phyloP scores from a whole-genome alignment of 257 asterid genomes.

The Linaria vulgaris region DNA sequence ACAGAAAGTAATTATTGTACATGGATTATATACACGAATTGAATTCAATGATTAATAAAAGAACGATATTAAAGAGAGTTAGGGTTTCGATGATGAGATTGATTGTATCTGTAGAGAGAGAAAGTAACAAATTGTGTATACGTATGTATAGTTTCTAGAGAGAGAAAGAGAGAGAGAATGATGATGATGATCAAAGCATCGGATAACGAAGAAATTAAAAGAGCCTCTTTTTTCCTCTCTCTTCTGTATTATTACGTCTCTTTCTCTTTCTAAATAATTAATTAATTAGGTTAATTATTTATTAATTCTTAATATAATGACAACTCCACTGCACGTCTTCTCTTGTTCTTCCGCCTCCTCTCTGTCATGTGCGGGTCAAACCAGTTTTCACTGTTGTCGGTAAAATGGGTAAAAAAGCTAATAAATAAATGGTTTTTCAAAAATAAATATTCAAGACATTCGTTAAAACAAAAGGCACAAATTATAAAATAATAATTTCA shows the following conservation, averaged over 20 bases:
- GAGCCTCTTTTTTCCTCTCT: constrained; percentile 1
- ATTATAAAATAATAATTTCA: too few species aligned
- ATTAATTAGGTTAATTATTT: too few species aligned
- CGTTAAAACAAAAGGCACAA: too few species aligned
- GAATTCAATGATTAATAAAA: constrained; percentile 38
- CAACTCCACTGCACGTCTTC: constrained; percentile 47
- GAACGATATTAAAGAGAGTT: constrained; percentile 14
- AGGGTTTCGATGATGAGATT: constrained; percentile 30
- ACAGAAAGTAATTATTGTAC: constrained; percentile 22
- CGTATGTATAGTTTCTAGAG: constrained; percentile 21
- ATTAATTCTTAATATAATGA: constrained; percentile 27
- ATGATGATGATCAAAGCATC: constrained; percentile 28
- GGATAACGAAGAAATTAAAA: constrained; percentile 45
- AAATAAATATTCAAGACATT: too few species aligned
- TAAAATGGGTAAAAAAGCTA: background rate
- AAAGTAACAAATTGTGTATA: background rate
- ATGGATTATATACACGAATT: constrained; percentile 39
- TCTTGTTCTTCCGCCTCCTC: constrained; percentile 16
- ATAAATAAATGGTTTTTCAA: too few species aligned
- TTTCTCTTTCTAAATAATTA: constrained; percentile 22
- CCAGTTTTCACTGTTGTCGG: constrained; percentile 15
- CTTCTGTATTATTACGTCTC: constrained; percentile 48
- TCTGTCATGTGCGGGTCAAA: constrained; percentile 35
- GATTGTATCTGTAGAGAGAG: constrained; percentile 21
- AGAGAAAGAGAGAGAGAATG: constrained; percentile 21